Base-by-base conservation (phyloP, 768 basidiomycete genomes). In the Neoboletus brunneissimus region DNA sequence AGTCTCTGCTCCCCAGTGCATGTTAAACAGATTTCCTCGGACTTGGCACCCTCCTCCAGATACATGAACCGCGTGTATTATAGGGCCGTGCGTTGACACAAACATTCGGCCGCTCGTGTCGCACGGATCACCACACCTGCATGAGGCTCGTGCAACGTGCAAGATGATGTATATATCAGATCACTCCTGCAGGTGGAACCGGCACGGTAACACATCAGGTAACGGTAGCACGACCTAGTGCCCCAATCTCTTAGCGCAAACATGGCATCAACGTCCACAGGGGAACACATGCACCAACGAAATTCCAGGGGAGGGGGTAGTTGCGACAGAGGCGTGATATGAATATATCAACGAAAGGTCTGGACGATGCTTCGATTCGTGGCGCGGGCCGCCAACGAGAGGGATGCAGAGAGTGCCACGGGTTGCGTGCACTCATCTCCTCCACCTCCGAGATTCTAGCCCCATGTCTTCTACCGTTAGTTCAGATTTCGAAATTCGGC, bases 401-500 rank as follows among this genome's bases (percentile, higher is more conserved):
- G 25, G 12, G 18, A 38, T 22, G 34, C 13, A 48, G 22, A 46
- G 11, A 7, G 48, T 10, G 18, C 31, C 42, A n/a, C 34, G 41
- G 31, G 16, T 40, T 57, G 34, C n/a, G 3, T 48, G 35, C 31
- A 38, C 27, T 44, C 34, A 13, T 35, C 18, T 37, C 31, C 20
- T 32, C 11, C 27, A 15, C 2, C 18, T 37, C 48, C 29, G 31
- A 38, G 29, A 38, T 23, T 23, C 34, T 16, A 12, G 8, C 22
- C n/a, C n/a, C 27, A 25, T 43, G 31, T 23, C 35, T 22, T 45
- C 34, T 32, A 23, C 32, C 22, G 25, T 53, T 47, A 40, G 41
- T 37, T 25, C 5, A 27, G 49, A 53, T 32, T 51, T 54, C 42
- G 51, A 58, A 66, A 59, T 59, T 59, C 52, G 35, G 20, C 38